These are phyloP conservation scores for Ettlia oleoabundans DNA, from an alignment of 139 green algal species.

Conservation along the genomic window DNA sequence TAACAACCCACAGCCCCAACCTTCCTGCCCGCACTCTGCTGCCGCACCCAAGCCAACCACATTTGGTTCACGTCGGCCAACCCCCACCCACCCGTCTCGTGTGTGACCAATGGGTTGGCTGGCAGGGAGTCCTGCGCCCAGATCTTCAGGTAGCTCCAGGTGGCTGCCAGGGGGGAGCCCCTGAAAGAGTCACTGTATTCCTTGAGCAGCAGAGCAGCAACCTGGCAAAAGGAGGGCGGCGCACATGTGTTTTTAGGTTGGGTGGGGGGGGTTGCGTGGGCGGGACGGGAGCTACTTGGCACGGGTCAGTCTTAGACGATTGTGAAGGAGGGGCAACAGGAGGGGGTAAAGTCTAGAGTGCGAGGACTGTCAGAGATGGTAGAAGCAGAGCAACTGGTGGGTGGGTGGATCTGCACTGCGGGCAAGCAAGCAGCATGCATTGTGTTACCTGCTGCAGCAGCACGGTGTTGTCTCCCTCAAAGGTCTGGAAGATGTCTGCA, in stretches of 20 bases:
- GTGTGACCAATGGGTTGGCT: conserved; percentile 77
- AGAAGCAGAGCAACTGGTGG: no score
- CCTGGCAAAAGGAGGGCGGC: conserved; percentile 52
- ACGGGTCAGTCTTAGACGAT: no score
- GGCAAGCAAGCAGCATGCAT: not conserved
- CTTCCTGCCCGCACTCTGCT: no score
- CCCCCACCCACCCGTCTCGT: conserved; percentile 61
- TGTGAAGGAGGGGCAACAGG: no score
- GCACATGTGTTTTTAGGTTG: no score
- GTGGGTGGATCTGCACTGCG: no score
- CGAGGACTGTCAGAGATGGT: no score
- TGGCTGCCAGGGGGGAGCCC: conserved; percentile 70
- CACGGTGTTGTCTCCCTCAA: conserved; percentile 87
- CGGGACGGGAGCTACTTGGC: not conserved
- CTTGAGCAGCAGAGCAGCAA: conserved; percentile 82
- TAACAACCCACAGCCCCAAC: no score
- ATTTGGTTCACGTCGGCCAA: not conserved
- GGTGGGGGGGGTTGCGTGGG: not conserved
- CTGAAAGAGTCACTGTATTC: conserved; percentile 77
- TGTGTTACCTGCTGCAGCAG: conserved; percentile 82
- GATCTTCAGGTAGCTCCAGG: conserved; percentile 57
- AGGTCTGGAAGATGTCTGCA: conserved; percentile 82
- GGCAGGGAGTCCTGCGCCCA: conserved; percentile 59
- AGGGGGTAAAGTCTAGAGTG: no score
- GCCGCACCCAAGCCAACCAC: no score